These are phyloP conservation scores for Chaetomium tenue DNA, from an alignment of 495 filamentous ascomycete species.

Conservation along the genomic window DNA sequence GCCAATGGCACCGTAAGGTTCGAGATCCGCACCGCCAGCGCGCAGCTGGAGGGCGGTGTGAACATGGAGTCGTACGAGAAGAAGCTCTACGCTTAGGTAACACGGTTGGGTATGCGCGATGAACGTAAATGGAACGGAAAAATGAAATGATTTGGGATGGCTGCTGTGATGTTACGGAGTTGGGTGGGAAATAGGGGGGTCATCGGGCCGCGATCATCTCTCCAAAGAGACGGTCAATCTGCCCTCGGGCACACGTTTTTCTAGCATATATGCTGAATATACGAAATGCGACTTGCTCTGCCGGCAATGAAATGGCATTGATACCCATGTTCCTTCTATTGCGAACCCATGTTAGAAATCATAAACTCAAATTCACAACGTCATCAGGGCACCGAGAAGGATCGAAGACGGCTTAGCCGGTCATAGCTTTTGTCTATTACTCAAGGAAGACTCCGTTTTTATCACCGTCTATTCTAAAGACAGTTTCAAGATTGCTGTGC, in stretches of 20 bases:
- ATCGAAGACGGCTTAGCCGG: neutral
- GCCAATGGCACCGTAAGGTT: conserved; percentile 78
- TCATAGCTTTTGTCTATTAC: conserved; percentile 14
- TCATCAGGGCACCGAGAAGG: neutral
- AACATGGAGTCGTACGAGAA: conserved; percentile 99
- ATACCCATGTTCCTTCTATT: neutral
- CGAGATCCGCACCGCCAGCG: conserved; percentile 89
- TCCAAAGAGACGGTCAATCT: conserved; percentile 12
- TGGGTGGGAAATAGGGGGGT: conserved; percentile 15
- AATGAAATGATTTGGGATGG: conserved; percentile 1
- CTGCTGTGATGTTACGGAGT: conserved; percentile 23
- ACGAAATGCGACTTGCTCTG: neutral
- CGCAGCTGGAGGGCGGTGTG: conserved; percentile 91
- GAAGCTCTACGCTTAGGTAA: conserved; percentile 85
- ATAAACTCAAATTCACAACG: too few species aligned
- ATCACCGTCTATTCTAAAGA: conserved; percentile 1
- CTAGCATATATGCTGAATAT: neutral
- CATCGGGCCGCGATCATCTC: conserved; percentile 4
- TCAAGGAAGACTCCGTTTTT: neutral
- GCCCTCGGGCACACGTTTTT: neutral
- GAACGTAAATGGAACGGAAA: conserved; percentile 3
- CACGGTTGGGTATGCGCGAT: conserved; percentile 10
- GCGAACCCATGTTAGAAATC: neutral
- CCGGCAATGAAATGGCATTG: neutral
- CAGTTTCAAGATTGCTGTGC: neutral